These are phyloP conservation scores for Colletotrichum echinochloae DNA, from an alignment of 2,329 filamentous ascomycete species.

Conservation along the genomic window DNA sequence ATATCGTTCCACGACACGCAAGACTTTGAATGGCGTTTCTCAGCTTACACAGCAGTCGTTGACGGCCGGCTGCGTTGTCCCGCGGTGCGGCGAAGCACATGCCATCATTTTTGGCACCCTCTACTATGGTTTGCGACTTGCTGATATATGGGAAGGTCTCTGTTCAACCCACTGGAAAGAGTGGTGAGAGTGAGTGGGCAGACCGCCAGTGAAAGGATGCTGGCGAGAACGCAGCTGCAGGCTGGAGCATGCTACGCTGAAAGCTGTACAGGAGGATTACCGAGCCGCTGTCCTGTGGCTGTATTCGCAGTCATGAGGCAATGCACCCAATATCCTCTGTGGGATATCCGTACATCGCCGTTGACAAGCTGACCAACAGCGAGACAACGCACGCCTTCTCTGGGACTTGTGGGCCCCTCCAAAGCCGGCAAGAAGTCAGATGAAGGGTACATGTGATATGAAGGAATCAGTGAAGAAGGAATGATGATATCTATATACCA, in stretches of 20 bases:
- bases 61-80: constrained; percentile 8
- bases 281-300: constrained; percentile 6
- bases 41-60: neutral
- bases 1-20: constrained; percentile 4
- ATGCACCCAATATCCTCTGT: neutral
- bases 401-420: neutral
- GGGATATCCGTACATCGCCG: neutral
- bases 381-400: neutral
- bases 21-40: neutral
- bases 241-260: constrained; percentile 9
- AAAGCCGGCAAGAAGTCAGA: neutral
- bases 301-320: constrained; percentile 7
- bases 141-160: neutral
- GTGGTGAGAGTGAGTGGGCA: neutral
- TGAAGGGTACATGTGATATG: neutral
- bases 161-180: neutral
- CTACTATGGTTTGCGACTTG: constrained; percentile 1
- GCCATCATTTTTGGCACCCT: neutral
- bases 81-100: constrained; percentile 1
- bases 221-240: constrained; percentile 27
- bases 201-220: constrained; percentile 18
- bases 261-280: constrained; percentile 20
- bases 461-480: neutral
- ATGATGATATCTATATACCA: neutral
- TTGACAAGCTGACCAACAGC: neutral